Base-by-base conservation (phyloP, 75 land plant species). In the Selaginella moellendorffii region DNA sequence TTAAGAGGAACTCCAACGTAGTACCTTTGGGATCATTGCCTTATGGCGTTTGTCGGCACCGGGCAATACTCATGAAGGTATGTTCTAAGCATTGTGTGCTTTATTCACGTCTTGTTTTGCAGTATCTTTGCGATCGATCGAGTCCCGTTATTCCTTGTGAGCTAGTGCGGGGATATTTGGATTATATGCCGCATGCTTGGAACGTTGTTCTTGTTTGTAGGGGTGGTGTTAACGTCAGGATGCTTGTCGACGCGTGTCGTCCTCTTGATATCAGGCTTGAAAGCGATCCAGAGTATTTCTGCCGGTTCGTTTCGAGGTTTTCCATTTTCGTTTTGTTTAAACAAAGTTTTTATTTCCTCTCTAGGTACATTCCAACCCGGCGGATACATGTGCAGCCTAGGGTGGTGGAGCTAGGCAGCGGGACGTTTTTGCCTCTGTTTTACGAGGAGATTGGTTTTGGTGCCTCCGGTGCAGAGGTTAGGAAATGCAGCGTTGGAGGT, bases 151-250 rank as follows among this genome's bases (percentile, higher is more conserved):
- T 93, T 25, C 98, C 85, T 27, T 93, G 98, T 72, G 98, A 88
- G 76, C 81, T 93, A 52, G 85, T 93, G 0, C 78, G 98, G 53
- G 98, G 98, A 14, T 93, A 88, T 70, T 30, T 88, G 65, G 98
- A 88, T 73, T 93, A 83, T 54, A 68, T 69, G 72, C 87, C 96
- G 52, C 98, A 93, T 80, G 98, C 98, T 5, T 93, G 98, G 98
- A 93, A 93, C 74, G 71, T 70, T 0, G 59, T 93, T 73, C 65
- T 80, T 24, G 59, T 83, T 8, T 77, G 73, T 62, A 80, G 61
- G 67, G 74, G 69, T 26, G 71, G 70, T 58, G 58, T 65, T 31
- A 76, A 69, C 66, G 72, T 77, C 27, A 81, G 96, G 24, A 81
- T 83, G 84, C 24, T 88, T 51, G 96, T 93, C 27, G 98, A 93